Evolutionary conservation across 352 stramenopile species (phyloP), one percentile per base, ranked within the genome.

Genomic region (Globisporangium viniferum): DNA sequence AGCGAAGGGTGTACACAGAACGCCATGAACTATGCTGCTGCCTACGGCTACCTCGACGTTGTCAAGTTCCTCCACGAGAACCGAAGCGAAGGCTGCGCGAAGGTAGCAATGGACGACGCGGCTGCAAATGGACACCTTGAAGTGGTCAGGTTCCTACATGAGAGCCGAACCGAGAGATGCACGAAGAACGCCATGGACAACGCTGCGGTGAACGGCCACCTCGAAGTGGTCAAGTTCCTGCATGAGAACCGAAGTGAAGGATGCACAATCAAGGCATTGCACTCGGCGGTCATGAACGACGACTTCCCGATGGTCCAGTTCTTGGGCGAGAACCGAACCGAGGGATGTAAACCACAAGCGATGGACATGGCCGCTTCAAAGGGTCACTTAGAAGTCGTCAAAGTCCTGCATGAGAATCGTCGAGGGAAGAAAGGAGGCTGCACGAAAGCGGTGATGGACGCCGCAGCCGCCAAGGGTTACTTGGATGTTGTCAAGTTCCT

Each of bases 11-110:
- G 24, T 24, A 24, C 24, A 24, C 24, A 24, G 24, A 24, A 24
- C 24, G 24, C 24, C 24, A 24, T 24, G 24, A 24, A 24, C 0
- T 24, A 24, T 24, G 24, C 24, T 24, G 24, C 24, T 24, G 24
- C 24, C 24, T 24, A 24, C 24, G 24, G 24, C 24, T 24, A 24
- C 24, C 24, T 24, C 24, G 24, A 24, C 24, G n/a, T 64, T 5
- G 58, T 64, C 18, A 18, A 20, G 57, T 62, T 62, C 39, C 57
- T 62, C 7, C 35, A 62, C 35, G 36, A 18, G 10, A 24, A 64
- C 27, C 59, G 59, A 33, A 18, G 5, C 14, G 59, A 64, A 31
- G 59, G 59, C 9, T 64, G 9, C 18, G 15, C 59, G 22, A 7
- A 41, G 24, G 12, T 22, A 4, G 39, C 39, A 0, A 27, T 64